A percentile compares a stretch with the other conserved stretches of the same genome.
Evolutionary conservation across 192 early-diverging fungal species (phyloP).

Genomic region (Jimgerdemannia lactiflua): DNA sequence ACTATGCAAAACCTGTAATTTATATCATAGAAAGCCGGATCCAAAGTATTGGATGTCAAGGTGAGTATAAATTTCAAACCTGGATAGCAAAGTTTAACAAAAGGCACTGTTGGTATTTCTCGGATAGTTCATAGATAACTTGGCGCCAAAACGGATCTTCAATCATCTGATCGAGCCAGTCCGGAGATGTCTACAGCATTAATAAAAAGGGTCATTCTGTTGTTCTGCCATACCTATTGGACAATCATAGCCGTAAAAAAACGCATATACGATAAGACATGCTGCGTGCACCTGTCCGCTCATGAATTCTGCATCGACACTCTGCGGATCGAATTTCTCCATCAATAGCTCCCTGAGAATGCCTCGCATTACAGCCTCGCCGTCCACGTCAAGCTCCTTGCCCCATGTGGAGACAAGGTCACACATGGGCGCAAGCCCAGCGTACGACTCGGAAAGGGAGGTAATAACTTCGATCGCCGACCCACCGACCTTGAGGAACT

Average conservation of each 20-base stretch:
- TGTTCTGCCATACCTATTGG: background rate
- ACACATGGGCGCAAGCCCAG: conserved; percentile 51
- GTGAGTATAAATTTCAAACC: conserved; percentile 13
- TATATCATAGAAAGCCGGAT: too few relatives aligned
- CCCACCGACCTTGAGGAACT: too few relatives aligned
- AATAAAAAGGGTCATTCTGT: background rate
- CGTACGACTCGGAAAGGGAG: conserved; percentile 44
- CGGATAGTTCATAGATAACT: conserved; percentile 64
- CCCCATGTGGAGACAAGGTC: conserved; percentile 39
- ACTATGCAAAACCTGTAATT: too few relatives aligned
- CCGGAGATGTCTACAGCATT: conserved; percentile 36
- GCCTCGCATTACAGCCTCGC: conserved; percentile 40
- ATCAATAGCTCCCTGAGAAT: conserved; percentile 54
- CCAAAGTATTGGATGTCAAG: background rate
- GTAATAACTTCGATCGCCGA: conserved; percentile 12
- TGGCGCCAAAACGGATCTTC: conserved; percentile 60
- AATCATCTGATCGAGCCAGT: conserved; percentile 57
- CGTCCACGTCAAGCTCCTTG: conserved; percentile 36
- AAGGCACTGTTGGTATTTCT: conserved; percentile 54
- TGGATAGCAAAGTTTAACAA: conserved; percentile 65
- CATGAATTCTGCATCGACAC: conserved; percentile 50
- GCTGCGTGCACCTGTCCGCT: conserved; percentile 24
- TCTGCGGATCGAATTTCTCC: conserved; percentile 56
- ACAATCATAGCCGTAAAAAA: background rate
- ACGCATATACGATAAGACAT: conserved; percentile 2